These are phyloP conservation scores for Pelargonium australe DNA, from an alignment of 441 rosid genomes.

Conservation along the genomic window DNA sequence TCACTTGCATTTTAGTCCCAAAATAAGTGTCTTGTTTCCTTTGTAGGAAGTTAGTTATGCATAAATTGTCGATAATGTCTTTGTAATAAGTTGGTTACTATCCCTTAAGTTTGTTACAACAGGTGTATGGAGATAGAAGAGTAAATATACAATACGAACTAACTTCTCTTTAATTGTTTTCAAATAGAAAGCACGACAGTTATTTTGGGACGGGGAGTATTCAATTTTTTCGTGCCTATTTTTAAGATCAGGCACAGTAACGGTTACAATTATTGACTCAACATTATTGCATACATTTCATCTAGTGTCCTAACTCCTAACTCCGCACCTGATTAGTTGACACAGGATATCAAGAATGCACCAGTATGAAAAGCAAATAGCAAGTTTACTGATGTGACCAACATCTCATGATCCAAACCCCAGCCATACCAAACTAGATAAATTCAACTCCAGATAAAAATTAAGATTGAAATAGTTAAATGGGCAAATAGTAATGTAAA, in stretches of 20 bases:
- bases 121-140: no score
- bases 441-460: slow-evolving; percentile 6
- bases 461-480: not conserved
- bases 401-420: slow-evolving; percentile 6
- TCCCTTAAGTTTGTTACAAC: no score
- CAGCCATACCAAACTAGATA: not conserved
- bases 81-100: no score
- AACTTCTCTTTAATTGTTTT: no score
- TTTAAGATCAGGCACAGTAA: not conserved
- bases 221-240: not conserved
- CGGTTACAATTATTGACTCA: not conserved
- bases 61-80: no score
- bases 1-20: no score
- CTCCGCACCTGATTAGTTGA: not conserved
- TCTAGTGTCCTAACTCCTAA: not conserved
- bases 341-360: not conserved
- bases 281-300: no score
- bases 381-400: not conserved
- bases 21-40: no score
- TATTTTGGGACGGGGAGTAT: not conserved
- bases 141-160: no score
- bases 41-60: no score
- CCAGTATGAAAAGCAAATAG: not conserved
- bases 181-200: no score
- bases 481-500: not conserved